Percentiles rank a stretch among this genome's conserved stretches.
These are phyloP conservation scores for Myxozyma vanderwaltii DNA, from an alignment of 805 yeast genomes.

Conservation along the genomic window DNA sequence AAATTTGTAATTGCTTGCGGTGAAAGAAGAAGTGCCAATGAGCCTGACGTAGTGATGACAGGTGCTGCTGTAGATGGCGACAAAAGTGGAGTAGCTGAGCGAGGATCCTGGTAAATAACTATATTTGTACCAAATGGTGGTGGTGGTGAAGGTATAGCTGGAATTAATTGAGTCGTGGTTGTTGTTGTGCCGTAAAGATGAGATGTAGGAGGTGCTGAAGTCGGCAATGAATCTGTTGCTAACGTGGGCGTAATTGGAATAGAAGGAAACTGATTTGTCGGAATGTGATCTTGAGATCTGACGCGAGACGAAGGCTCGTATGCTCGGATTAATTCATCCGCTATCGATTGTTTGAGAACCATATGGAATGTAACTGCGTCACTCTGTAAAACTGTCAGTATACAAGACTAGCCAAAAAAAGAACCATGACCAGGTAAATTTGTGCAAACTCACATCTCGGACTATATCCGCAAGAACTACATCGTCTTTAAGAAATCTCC, in stretches of 20 bases:
- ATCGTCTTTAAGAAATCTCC: constrained; percentile 25
- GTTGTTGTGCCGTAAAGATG: constrained; percentile 16
- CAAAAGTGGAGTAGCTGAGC: constrained; percentile 18
- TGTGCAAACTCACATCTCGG: constrained; percentile 10
- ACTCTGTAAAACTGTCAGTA: background rate
- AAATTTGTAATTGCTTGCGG: constrained; percentile 27
- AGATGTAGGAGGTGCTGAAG: background rate
- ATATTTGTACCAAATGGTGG: constrained; percentile 30
- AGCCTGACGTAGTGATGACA: constrained; percentile 26
- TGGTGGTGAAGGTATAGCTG: constrained; percentile 20
- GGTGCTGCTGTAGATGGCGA: constrained; percentile 21
- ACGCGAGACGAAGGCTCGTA: constrained; percentile 6
- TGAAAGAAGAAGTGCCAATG: constrained; percentile 28
- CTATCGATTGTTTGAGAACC: constrained; percentile 20
- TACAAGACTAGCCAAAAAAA: no score
- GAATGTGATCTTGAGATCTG: background rate
- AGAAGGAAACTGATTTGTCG: background rate
- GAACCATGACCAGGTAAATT: no score
- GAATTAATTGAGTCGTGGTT: constrained; percentile 14
- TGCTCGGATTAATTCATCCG: constrained; percentile 18
- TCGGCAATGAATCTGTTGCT: background rate
- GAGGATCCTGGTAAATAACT: constrained; percentile 31
- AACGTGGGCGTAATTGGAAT: background rate
- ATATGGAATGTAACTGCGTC: constrained; percentile 28
- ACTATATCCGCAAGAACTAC: constrained; percentile 12